Base-by-base conservation (phyloP, 2,329 filamentous ascomycete genomes). In the Claviceps quebecensis region DNA sequence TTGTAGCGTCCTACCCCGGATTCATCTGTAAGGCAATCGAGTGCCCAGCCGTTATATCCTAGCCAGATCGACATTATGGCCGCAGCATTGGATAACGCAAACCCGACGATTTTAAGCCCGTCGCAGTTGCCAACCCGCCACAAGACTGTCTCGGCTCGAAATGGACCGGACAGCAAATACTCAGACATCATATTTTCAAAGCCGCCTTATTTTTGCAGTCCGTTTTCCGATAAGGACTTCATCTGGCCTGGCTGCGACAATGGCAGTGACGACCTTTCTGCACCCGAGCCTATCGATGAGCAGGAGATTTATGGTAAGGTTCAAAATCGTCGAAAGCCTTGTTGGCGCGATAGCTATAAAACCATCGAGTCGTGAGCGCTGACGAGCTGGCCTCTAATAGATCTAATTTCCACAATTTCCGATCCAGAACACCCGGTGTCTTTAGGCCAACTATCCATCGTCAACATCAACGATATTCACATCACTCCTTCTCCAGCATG, bases 351-450 rank as follows among this genome's bases (percentile, higher is more conserved):
- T 7, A 14, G 6, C 26, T 34, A 7, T 26, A 17, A 16, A 22
- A 22, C 19, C 16, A 29, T 8, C 5, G 29, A 26, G 13, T 5
- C 17, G 2, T 11, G 19, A n/a, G 16, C 5, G 22, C 36, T 51
- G 36, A 46, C 36, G 7, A 16, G 19, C 2, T 5, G 3, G 1
- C 11, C 9, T 2, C 5, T 40, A 9, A 57, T 56, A 93, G 91
- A 98, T 71, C 77, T 98, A 55, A 93, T 98, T 60, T 87, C 89
- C 56, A 86, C 86, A 59, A 96, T 98, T 62, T 91, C 87, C 23
- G 93, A 98, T 67, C 93, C 93, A 2, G 93, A 98, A 70, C 93
- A 98, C 64, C 93, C 93, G 39, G 81, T 96, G 50, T 95, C 91
- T 2, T 78, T 98, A 47, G 93, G 90, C 55, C 89, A 93, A 61